phyloP scores from a whole-genome alignment of 2,329 filamentous ascomycete genomes.

The Fusarium coffeatum region DNA sequence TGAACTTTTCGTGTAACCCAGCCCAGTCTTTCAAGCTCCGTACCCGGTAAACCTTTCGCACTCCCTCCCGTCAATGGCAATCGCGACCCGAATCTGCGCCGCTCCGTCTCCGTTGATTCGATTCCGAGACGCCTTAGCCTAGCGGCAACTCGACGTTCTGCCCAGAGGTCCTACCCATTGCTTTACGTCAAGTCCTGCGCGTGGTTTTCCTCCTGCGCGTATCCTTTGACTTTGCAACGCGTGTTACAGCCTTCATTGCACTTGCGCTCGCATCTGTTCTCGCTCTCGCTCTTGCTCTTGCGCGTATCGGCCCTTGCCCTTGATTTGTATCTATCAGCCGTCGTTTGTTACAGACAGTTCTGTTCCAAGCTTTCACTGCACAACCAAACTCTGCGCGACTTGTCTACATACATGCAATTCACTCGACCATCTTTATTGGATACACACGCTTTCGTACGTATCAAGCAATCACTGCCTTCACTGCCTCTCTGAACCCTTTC shows the following conservation, averaged over 20 bases:
- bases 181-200: conserved; percentile 32
- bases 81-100: conserved; percentile 40
- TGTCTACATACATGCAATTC: conserved; percentile 20
- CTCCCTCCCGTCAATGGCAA: conserved; percentile 31
- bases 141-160: conserved; percentile 34
- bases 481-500: not conserved
- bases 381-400: conserved; percentile 36
- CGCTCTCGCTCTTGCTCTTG: conserved; percentile 13
- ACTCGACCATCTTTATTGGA: conserved; percentile 28
- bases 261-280: not conserved
- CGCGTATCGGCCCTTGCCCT: conserved; percentile 34
- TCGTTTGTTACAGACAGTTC: conserved; percentile 21
- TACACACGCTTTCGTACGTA: conserved; percentile 34
- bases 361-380: conserved; percentile 20
- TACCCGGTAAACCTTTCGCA: conserved; percentile 36
- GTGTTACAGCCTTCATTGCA: conserved; percentile 17
- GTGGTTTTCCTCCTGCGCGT: conserved; percentile 38
- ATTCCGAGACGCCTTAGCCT: conserved; percentile 31
- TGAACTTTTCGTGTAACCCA: conserved; percentile 42
- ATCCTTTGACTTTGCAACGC: conserved; percentile 34
- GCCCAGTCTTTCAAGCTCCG: conserved; percentile 36
- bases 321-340: conserved; percentile 32
- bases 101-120: conserved; percentile 41
- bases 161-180: conserved; percentile 14
- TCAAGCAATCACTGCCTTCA: not conserved